Evolutionary conservation across 129 eudicot species (phyloP), one percentile per base, ranked within the genome.

Genomic region (Lactuca saligna): DNA sequence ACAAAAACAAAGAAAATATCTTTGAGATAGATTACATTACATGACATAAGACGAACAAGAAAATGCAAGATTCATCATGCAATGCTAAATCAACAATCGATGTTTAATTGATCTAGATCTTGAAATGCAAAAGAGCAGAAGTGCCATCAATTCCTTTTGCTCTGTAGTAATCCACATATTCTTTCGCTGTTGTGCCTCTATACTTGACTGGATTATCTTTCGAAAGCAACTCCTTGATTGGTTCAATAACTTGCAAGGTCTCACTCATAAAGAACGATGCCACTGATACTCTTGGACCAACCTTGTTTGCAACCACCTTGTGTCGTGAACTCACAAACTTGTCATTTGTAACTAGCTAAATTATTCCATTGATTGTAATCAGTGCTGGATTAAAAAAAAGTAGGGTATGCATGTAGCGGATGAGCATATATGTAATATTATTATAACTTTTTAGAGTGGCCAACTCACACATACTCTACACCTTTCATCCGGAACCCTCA

Each of bases 321-420:
- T 85, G 95, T 10, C 78, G 78, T 37, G 80, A 66, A 53, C 91
- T 88, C 38, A 75, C 83, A 67, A 82, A 81, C 79, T 71, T 81
- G 68, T 83, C 89, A 31, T 88, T 88, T n/a, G 89, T 72, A 69
- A 83, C 57, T 17, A 88, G 71, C 96, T 85, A 79, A 32, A 78
- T 39, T 57, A 57, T 6, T 66, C 6, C 41, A 33, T 17, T 6
- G 10, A 33, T 17, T 46, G 17, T n/a, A 49, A 74, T 39, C 25
- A 46, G n/a, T 46, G n/a, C 0, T 5, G 4, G 0, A 20, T 20
- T 20, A 20, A 20, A 10, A 46, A 46, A 46, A 11, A 11, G n/a
- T 46, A 12, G 2, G 48, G 4, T 46, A 46, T 4, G 12, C n/a
- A 10, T 11, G 51, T 9, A 46, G 11, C 12, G 51, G 11, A 12